These are phyloP conservation scores for Phytopythium boreale DNA, from an alignment of 352 stramenopile species.

Conservation along the genomic window DNA sequence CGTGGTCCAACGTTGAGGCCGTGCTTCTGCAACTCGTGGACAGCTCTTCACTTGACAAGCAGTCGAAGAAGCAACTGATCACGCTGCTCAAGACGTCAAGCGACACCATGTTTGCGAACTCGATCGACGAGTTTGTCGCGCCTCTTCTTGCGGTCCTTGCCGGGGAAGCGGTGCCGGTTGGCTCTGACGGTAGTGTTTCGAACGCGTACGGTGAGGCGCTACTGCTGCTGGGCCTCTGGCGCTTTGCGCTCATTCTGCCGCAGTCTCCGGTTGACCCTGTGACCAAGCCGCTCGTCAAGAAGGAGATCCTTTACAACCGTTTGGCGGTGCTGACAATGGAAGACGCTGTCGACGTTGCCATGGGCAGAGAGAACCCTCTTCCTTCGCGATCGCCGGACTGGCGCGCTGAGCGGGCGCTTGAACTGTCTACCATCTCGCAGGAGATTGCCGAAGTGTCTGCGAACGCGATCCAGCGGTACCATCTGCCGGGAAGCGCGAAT, in stretches of 20 bases:
- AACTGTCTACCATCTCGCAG: background rate
- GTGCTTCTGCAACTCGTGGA: conserved; percentile 21
- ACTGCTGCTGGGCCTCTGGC: conserved; percentile 91
- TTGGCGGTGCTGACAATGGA: conserved; percentile 74
- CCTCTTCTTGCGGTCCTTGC: conserved; percentile 26
- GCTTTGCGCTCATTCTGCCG: conserved; percentile 92
- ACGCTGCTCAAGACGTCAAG: conserved; percentile 30
- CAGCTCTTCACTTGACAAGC: conserved; percentile 15
- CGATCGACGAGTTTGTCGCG: conserved; percentile 40
- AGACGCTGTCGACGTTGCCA: conserved; percentile 49
- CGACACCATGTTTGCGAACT: conserved; percentile 26
- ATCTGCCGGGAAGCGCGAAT: conserved; percentile 4
- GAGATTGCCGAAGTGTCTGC: conserved; percentile 19
- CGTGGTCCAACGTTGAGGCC: conserved; percentile 19
- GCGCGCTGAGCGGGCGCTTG: background rate
- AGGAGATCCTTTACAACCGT: conserved; percentile 88
- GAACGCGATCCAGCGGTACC: conserved; percentile 52
- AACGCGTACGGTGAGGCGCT: conserved; percentile 65
- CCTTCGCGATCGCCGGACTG: conserved; percentile 26
- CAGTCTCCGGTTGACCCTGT: conserved; percentile 95
- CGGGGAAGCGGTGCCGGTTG: conserved; percentile 16
- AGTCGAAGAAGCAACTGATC: conserved; percentile 20
- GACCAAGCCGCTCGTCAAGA: conserved; percentile 92
- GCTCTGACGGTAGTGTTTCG: background rate
- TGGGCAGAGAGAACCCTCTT: conserved; percentile 50